These are phyloP conservation scores for Metarhizium anisopliae DNA, from an alignment of 2,329 filamentous ascomycete genomes.

Conservation along the genomic window DNA sequence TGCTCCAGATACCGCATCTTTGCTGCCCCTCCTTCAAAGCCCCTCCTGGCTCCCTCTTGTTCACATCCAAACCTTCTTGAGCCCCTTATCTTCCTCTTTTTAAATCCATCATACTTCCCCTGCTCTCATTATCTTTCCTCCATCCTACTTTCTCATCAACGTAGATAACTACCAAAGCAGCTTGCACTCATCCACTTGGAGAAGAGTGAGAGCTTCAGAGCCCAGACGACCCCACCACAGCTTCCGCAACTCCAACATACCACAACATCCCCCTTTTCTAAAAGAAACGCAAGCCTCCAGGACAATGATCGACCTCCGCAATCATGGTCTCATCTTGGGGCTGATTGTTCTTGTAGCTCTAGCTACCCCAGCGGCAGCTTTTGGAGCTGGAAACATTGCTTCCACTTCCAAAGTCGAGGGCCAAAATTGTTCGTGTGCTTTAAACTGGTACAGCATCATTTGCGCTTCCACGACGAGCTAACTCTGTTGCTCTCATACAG, in stretches of 20 bases:
- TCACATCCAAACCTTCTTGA: not conserved
- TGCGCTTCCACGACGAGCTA: not conserved
- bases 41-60: conserved; percentile 3
- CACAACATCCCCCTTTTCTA: not conserved
- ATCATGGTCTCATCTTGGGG: conserved; percentile 42
- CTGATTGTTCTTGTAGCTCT: conserved; percentile 56
- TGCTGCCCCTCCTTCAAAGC: conserved; percentile 4
- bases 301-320: conserved; percentile 40
- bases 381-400: conserved; percentile 84
- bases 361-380: conserved; percentile 61
- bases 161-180: not conserved
- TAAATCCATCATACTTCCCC: not conserved
- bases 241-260: not conserved
- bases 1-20: not conserved
- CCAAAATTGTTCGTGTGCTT: conserved; percentile 56
- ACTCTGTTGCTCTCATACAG: conserved; percentile 23
- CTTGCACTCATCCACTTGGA: not conserved
- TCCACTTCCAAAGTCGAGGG: conserved; percentile 73
- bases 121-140: not conserved
- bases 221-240: not conserved
- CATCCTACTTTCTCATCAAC: not conserved
- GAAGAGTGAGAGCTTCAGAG: not conserved
- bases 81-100: not conserved
- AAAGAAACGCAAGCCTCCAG: not conserved
- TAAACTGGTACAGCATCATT: not conserved